These are phyloP conservation scores for Fagopyrum homotropicum DNA, from an alignment of 148 eudicot species.

Conservation along the genomic window DNA sequence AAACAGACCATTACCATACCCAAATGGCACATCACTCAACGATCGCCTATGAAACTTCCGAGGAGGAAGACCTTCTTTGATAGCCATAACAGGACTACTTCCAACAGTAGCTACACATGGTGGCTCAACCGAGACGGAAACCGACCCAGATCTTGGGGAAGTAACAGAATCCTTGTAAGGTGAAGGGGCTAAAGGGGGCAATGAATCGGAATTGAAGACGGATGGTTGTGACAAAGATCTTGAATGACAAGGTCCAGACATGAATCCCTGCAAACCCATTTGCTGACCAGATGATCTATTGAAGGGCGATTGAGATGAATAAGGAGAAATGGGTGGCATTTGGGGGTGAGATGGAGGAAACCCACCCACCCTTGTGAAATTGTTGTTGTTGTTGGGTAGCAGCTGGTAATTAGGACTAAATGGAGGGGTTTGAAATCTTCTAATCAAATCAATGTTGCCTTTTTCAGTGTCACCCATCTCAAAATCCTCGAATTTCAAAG, in stretches of 20 bases:
- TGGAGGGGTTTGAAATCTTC: conserved; percentile 59
- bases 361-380: conserved; percentile 40
- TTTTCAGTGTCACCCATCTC: conserved; percentile 69
- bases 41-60: conserved; percentile 82
- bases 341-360: conserved; percentile 91
- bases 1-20: conserved; percentile 37
- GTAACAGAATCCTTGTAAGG: not conserved
- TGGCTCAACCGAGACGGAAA: too few relatives aligned
- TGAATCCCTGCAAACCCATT: conserved; percentile 43
- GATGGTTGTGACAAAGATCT: conserved; percentile 78
- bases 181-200: conserved; percentile 85
- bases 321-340: conserved; percentile 75
- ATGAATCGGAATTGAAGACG: conserved; percentile 61
- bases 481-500: not conserved
- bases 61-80: conserved; percentile 40
- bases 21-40: conserved; percentile 86
- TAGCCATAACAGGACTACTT: too few relatives aligned
- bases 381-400: conserved; percentile 31
- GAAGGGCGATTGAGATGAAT: conserved; percentile 55
- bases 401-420: conserved; percentile 36
- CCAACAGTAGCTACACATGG: too few relatives aligned
- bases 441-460: conserved; percentile 52
- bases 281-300: conserved; percentile 34
- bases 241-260: conserved; percentile 53
- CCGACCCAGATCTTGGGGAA: conserved; percentile 12